These are phyloP conservation scores for Verticillium alfalfae DNA, from an alignment of 2,329 filamentous ascomycete species.

Conservation along the genomic window DNA sequence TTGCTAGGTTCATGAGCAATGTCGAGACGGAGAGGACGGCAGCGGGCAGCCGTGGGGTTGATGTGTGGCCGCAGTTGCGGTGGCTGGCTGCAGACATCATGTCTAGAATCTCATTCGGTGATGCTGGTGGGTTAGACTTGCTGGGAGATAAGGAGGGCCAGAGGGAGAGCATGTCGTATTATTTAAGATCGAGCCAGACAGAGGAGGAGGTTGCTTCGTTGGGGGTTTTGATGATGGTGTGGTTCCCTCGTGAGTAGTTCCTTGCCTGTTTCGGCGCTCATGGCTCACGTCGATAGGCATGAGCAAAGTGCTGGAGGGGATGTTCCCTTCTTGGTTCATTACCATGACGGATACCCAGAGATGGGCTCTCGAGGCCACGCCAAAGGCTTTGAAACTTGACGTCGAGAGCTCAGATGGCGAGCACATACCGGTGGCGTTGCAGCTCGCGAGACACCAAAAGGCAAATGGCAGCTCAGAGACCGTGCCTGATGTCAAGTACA, in stretches of 20 bases:
- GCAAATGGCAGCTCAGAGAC: background rate
- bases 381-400: background rate
- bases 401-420: background rate
- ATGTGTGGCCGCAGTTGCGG: background rate
- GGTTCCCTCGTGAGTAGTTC: background rate
- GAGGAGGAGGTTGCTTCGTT: background rate
- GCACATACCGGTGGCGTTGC: background rate
- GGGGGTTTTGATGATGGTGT: background rate
- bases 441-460: background rate
- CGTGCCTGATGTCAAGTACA: background rate
- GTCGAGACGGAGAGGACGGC: background rate
- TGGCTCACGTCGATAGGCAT: background rate
- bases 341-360: background rate
- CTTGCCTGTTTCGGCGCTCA: background rate
- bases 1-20: background rate
- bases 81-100: background rate
- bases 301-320: background rate
- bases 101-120: background rate
- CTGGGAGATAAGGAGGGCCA: background rate
- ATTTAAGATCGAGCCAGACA: background rate
- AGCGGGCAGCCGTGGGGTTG: background rate
- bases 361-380: background rate
- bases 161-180: background rate
- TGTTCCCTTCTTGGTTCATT: background rate
- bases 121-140: background rate